Evolutionary conservation across 768 basidiomycete species (phyloP).

Genomic region (Leccinum incarnatum): DNA sequence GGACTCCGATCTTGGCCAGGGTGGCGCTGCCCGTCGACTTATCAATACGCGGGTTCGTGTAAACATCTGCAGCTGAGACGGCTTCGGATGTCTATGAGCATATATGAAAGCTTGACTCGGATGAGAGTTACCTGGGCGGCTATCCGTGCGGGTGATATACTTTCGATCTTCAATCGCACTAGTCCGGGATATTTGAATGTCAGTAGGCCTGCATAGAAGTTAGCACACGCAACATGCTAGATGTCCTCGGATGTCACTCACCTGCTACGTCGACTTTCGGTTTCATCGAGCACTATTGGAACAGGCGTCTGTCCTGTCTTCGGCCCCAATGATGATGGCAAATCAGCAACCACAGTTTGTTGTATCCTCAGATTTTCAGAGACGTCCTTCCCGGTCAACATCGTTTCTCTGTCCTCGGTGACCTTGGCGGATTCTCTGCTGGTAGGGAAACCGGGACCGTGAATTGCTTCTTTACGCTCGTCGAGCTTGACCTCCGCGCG

Average conservation of each 20-base stretch:
- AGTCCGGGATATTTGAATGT: not conserved
- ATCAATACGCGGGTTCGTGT: not conserved
- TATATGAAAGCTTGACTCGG: not conserved
- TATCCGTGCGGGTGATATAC: not conserved
- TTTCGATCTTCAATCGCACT: not conserved
- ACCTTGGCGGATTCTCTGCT: not conserved
- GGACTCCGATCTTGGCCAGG: not conserved
- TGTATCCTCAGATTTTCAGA: not conserved
- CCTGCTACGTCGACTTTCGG: not conserved
- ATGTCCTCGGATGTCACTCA: not conserved
- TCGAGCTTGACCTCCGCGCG: not conserved
- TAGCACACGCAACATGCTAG: not conserved
- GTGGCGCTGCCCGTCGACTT: not conserved
- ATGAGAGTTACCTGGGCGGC: not conserved
- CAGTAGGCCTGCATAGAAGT: not conserved
- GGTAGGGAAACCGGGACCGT: not conserved
- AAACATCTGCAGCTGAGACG: not conserved
- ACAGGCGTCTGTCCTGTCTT: no score
- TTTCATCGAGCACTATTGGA: not conserved
- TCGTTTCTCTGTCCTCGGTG: not conserved
- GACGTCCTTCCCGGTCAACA: not conserved
- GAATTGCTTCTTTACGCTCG: not conserved
- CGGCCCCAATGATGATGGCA: not conserved
- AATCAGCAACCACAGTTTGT: not conserved
- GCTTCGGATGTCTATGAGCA: not conserved